These are phyloP conservation scores for Phytophthora pini DNA, from an alignment of 352 stramenopile genomes.

Conservation along the genomic window DNA sequence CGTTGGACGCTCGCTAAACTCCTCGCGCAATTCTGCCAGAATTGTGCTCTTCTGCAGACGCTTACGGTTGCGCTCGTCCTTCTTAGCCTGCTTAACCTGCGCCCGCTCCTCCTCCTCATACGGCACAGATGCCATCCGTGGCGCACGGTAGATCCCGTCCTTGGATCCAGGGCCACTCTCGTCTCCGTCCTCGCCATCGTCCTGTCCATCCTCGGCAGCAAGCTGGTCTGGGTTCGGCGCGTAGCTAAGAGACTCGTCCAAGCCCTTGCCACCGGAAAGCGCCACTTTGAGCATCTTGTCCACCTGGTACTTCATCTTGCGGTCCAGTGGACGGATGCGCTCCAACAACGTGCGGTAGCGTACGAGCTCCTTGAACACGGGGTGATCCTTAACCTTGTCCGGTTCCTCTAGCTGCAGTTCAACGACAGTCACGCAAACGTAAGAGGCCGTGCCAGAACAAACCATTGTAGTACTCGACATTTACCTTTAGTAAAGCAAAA, in stretches of 20 bases:
- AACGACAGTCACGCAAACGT: neutral
- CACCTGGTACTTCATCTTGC: constrained; percentile 92
- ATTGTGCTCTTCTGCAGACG: constrained; percentile 87
- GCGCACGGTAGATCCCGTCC: constrained; percentile 80
- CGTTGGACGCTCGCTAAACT: constrained; percentile 83
- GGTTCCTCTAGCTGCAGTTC: constrained; percentile 63
- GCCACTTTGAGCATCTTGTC: constrained; percentile 91
- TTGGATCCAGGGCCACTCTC: constrained; percentile 42
- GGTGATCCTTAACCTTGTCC: constrained; percentile 74
- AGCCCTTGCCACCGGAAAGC: constrained; percentile 69
- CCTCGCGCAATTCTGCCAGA: constrained; percentile 82
- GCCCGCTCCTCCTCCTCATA: constrained; percentile 88
- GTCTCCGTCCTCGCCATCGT: constrained; percentile 53
- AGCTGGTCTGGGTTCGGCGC: constrained; percentile 82
- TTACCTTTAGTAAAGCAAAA: constrained; percentile 82
- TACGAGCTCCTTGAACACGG: constrained; percentile 87
- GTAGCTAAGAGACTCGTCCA: constrained; percentile 84
- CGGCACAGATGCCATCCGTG: constrained; percentile 76
- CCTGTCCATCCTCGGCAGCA: constrained; percentile 58
- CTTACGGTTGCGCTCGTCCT: constrained; percentile 80
- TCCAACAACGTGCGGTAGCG: constrained; percentile 87
- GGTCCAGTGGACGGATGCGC: constrained; percentile 83
- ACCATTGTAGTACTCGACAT: constrained; percentile 1
- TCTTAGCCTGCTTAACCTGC: constrained; percentile 82
- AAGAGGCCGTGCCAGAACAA: neutral